Conservation (phyloP, 2,329 filamentous ascomycete species). For the Fusarium luffae region DNA sequence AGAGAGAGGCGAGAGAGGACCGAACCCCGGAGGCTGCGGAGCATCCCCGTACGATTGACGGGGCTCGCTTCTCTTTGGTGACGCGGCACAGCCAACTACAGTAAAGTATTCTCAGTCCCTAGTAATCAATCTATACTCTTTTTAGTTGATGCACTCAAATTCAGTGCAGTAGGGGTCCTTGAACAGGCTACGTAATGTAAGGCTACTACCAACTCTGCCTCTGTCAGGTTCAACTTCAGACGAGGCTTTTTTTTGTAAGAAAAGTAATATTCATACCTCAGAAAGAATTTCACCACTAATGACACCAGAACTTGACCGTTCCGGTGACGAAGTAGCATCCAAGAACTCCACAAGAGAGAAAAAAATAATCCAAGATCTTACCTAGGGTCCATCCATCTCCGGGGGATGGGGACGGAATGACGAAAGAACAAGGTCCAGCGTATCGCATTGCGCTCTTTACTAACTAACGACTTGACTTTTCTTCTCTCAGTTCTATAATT, state of each 20-base stretch:
- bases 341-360: constrained; percentile 3
- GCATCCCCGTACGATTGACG: constrained; percentile 18
- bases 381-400: constrained; percentile 24
- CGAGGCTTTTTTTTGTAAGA: background rate
- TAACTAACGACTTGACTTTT: background rate
- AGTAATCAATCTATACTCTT: constrained; percentile 15
- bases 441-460: background rate
- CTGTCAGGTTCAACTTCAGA: background rate
- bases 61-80: constrained; percentile 28
- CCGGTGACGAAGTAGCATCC: constrained; percentile 10
- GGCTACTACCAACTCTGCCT: background rate
- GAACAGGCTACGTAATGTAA: constrained; percentile 30
- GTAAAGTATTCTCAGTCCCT: background rate
- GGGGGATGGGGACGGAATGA: constrained; percentile 19
- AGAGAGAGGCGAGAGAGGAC: background rate
- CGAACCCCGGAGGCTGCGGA: constrained; percentile 24
- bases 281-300: background rate
- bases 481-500: background rate
- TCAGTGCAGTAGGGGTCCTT: constrained; percentile 16
- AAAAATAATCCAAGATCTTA: constrained; percentile 7
- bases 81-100: constrained; percentile 31
- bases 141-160: constrained; percentile 2
- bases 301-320: constrained; percentile 3
- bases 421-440: constrained; percentile 19
- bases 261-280: background rate